Conservation (phyloP, 2,329 filamentous ascomycete species). For the Botrytis tulipae region DNA sequence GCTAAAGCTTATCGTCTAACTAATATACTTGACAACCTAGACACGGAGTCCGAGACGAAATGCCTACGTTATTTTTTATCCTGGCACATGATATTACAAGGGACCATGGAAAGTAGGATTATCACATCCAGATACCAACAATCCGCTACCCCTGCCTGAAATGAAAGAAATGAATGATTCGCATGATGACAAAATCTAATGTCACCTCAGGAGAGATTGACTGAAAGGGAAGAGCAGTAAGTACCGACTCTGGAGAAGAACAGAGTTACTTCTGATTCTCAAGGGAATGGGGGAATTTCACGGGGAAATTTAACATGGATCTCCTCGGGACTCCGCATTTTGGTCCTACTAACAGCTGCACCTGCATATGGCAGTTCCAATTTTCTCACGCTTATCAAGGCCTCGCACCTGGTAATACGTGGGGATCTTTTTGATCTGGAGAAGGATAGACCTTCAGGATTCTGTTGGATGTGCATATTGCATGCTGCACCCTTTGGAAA, state of each 20-base stretch:
- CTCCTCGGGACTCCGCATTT: conserved; percentile 19
- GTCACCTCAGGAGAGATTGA: background rate
- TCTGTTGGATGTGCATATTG: conserved; percentile 13
- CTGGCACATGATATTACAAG: conserved; percentile 7
- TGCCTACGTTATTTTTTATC: conserved; percentile 24
- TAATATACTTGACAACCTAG: conserved; percentile 5
- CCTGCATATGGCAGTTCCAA: conserved; percentile 22
- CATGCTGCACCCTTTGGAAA: conserved; percentile 11
- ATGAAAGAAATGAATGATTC: background rate
- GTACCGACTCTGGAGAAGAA: background rate
- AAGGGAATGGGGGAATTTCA: background rate
- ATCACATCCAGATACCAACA: background rate
- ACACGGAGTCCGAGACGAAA: conserved; percentile 31
- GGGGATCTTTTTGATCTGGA: conserved; percentile 11
- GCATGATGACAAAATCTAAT: conserved; percentile 3
- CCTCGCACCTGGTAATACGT: conserved; percentile 2
- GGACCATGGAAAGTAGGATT: background rate
- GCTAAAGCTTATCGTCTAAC: conserved; percentile 8
- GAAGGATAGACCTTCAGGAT: conserved; percentile 7
- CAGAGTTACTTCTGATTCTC: background rate
- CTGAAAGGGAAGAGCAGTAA: background rate
- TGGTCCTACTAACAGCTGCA: conserved; percentile 13
- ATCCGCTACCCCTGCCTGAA: background rate
- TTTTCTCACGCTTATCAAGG: conserved; percentile 12
- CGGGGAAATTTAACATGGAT: background rate